Conservation (phyloP, 2,329 filamentous ascomycete genomes). For the Pseudocercospora eumusae region DNA sequence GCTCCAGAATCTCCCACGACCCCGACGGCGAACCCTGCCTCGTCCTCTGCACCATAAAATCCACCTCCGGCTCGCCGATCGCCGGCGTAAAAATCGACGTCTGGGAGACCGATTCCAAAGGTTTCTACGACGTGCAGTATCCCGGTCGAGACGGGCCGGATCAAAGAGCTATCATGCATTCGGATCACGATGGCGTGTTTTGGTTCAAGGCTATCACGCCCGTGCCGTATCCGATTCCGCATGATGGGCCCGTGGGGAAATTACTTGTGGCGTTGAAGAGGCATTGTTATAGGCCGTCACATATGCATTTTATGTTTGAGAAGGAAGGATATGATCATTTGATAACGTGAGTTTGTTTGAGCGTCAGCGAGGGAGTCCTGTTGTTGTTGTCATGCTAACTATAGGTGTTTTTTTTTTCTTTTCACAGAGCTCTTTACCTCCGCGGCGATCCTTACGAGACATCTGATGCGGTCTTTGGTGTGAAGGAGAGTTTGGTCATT, state of each 20-base stretch:
- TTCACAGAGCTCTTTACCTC: conserved; percentile 73
- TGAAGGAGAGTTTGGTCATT: conserved; percentile 77
- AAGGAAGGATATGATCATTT: conserved; percentile 76
- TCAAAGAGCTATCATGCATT: conserved; percentile 70
- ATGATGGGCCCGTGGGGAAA: conserved; percentile 80
- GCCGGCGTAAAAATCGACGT: conserved; percentile 71
- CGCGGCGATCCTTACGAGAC: conserved; percentile 78
- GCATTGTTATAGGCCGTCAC: conserved; percentile 75
- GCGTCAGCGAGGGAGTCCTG: background rate
- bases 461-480: conserved; percentile 82
- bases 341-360: conserved; percentile 71
- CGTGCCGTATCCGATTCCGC: conserved; percentile 80
- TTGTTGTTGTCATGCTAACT: conserved; percentile 25
- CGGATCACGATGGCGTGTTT: conserved; percentile 71
- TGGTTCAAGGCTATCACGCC: conserved; percentile 86
- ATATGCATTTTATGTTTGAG: conserved; percentile 89
- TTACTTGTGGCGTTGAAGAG: conserved; percentile 65
- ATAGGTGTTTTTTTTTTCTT: background rate
- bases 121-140: conserved; percentile 81
- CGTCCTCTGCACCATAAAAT: conserved; percentile 70
- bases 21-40: conserved; percentile 69
- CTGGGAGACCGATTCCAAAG: conserved; percentile 81
- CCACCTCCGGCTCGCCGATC: conserved; percentile 64
- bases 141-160: conserved; percentile 64
- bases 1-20: conserved; percentile 67